Conservation (phyloP, 352 stramenopile species). For the Phytopythium boreale region DNA sequence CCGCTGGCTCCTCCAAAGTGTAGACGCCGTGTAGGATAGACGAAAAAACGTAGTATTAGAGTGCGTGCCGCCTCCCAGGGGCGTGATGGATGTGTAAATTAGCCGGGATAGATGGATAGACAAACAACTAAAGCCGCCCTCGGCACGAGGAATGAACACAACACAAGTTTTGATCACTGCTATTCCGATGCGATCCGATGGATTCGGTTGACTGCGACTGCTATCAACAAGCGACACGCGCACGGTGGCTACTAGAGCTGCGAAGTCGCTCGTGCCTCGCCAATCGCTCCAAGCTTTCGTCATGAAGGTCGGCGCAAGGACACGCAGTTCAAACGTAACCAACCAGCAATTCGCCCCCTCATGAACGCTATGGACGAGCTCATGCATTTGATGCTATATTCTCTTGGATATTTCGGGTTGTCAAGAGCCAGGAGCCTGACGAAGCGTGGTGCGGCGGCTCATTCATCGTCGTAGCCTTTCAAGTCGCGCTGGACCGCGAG, state of each 20-base stretch:
- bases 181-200: too few species aligned
- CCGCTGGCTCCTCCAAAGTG: not conserved
- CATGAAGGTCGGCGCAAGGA: too few species aligned
- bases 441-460: not conserved
- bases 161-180: not conserved
- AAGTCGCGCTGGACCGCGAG: slow-evolving; percentile 9
- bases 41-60: slow-evolving; percentile 15
- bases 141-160: not conserved
- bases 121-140: not conserved
- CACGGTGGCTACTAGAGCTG: too few species aligned
- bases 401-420: not conserved
- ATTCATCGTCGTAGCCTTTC: not conserved
- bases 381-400: slow-evolving; percentile 10
- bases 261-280: too few species aligned
- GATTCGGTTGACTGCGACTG: too few species aligned
- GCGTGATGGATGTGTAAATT: slow-evolving; percentile 19
- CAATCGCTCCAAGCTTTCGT: too few species aligned
- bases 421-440: too few species aligned
- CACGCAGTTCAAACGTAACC: too few species aligned
- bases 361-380: too few species aligned
- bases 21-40: slow-evolving; percentile 12
- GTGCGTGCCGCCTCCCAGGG: slow-evolving; percentile 20
- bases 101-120: slow-evolving; percentile 15
- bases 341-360: too few species aligned
- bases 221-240: too few species aligned